Evolutionary conservation across 1,284 basidiomycete species (phyloP), one percentile per base, ranked within the genome.

Genomic region (Vanrija sp.): DNA sequence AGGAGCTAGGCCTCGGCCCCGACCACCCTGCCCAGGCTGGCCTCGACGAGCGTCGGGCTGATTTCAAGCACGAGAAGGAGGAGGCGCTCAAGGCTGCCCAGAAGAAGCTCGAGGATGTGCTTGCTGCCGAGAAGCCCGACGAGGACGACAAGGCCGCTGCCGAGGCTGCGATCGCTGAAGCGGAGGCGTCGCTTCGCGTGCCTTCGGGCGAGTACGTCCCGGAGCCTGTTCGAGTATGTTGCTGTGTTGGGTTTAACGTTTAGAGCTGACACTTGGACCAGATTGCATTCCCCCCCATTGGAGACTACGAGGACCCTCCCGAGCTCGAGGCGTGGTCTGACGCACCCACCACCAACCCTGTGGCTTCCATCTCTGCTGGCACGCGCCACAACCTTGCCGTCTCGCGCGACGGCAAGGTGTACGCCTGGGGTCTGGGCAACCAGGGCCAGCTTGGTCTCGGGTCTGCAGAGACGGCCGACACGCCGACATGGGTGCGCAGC

Each of bases 331-430:
- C 75, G 3, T 76, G 72, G 52, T 66, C 65, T 10, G 74, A 71
- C 35, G 69, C 81, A 27, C 69, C 71, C 27, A 53, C 67, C 0
- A 48, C 68, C 23, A 88, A 91, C 67, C 84, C 83, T 6, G 83
- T 94, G 60, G 80, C 85, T 16, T 81, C 84, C 50, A 82, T 96
- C 61, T 83, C 86, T 3, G 84, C 82, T 10, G 93, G 92, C 2
- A 83, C 84, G 37, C 83, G 90, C 64, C 88, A 89, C 72, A 92
- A 87, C 64, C 81, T 93, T 57, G 92, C 88, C 4, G 82, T 93
- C 45, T 88, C 87, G 16, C 76, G 78, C 51, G 84, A 81, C 41
- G 91, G 91, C 12, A 85, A 87, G 24, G 77, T 90, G 57, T 93
- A 90, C 69, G 80, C 85, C 38, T 95, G 91, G 91, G 91, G 91